These are phyloP conservation scores for Paraphaeosphaeria sporulosa DNA, from an alignment of 2,329 filamentous ascomycete species.

Conservation along the genomic window DNA sequence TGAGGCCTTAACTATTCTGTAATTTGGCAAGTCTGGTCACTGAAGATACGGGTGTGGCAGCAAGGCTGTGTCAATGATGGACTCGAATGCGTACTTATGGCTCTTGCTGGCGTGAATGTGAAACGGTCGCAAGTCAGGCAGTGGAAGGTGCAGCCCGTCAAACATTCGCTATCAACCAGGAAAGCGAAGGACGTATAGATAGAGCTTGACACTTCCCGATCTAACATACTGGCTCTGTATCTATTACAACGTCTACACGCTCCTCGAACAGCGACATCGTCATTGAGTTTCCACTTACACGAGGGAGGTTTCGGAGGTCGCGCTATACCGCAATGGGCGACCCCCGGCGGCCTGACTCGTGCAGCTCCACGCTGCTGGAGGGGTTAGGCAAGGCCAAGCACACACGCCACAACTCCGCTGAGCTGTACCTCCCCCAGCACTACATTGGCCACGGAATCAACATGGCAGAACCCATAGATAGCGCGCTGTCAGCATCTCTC, in stretches of 20 bases:
- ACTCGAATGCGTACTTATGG: too few relatives aligned
- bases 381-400: slow-evolving; percentile 26
- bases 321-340: slow-evolving; percentile 17
- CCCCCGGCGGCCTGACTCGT: slow-evolving; percentile 15
- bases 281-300: not conserved
- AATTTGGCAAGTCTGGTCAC: not conserved
- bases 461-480: slow-evolving; percentile 62
- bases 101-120: not conserved
- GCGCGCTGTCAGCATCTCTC: slow-evolving; percentile 70
- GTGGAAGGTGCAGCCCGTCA: not conserved
- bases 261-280: not conserved
- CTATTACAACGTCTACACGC: too few relatives aligned
- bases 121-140: not conserved
- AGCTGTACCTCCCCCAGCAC: slow-evolving; percentile 16
- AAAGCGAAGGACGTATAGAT: not conserved
- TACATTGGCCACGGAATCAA: slow-evolving; percentile 18
- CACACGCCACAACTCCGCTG: slow-evolving; percentile 6
- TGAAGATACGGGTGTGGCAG: too few relatives aligned
- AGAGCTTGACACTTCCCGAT: not conserved
- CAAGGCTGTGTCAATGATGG: too few relatives aligned
- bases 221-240: not conserved
- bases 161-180: not conserved
- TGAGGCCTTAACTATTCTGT: too few relatives aligned
- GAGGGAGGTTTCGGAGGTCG: not conserved
- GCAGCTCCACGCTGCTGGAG: slow-evolving; percentile 22